Conservation (phyloP, 257 asterid species). For the Scutellaria baicalensis region DNA sequence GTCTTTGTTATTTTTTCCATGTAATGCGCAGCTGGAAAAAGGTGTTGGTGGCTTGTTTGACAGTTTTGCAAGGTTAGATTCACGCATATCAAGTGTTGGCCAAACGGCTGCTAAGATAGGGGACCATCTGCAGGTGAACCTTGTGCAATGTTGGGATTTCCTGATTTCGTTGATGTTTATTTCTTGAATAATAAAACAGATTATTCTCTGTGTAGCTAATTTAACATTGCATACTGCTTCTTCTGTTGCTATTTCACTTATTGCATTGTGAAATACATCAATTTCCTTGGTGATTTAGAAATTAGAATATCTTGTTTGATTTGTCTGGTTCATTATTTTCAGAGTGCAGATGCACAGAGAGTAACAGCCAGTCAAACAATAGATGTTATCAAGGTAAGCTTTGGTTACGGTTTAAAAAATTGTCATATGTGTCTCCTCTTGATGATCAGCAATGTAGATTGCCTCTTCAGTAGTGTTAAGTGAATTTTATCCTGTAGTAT, state of each 20-base stretch:
- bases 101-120: constrained; percentile 99
- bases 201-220: background rate
- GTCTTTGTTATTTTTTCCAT: constrained; percentile 3
- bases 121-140: constrained; percentile 88
- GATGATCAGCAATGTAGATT: constrained; percentile 3
- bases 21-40: constrained; percentile 71
- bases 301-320: background rate
- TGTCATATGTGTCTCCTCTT: background rate
- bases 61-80: constrained; percentile 93
- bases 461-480: background rate
- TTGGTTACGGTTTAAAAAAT: background rate
- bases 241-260: constrained; percentile 6
- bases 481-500: constrained; percentile 54
- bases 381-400: constrained; percentile 83
- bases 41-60: constrained; percentile 92
- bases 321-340: constrained; percentile 19
- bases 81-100: constrained; percentile 96
- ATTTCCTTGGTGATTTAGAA: background rate
- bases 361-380: constrained; percentile 97
- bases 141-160: background rate
- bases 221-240: background rate
- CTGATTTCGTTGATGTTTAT: background rate
- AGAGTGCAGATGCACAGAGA: constrained; percentile 98
- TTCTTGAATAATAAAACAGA: background rate
- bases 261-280: background rate